Conservation (phyloP, 495 filamentous ascomycete species). For the Penicillium cinerascens region DNA sequence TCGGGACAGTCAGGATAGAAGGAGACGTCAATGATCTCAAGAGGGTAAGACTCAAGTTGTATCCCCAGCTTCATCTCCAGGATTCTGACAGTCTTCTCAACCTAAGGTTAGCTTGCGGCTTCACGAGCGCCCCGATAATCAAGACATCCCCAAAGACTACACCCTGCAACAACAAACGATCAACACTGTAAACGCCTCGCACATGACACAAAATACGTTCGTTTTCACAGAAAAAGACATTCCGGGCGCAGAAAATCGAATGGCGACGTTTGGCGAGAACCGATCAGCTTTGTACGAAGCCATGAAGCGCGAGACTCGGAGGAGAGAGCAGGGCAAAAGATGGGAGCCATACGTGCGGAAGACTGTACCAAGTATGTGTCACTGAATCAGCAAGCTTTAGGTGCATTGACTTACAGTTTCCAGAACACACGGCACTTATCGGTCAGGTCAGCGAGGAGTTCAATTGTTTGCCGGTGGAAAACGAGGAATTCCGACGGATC, state of each 20-base stretch:
- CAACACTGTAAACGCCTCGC: conserved; percentile 42
- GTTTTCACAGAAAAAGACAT: conserved; percentile 43
- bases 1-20: conserved; percentile 73
- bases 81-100: neutral
- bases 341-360: conserved; percentile 69
- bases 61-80: neutral
- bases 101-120: conserved; percentile 50
- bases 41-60: conserved; percentile 34
- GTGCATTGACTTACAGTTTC: conserved; percentile 17
- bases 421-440: conserved; percentile 77
- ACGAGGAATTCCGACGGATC: conserved; percentile 64
- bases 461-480: conserved; percentile 70
- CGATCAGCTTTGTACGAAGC: conserved; percentile 46
- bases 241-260: conserved; percentile 36
- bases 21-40: conserved; percentile 49
- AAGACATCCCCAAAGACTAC: conserved; percentile 78
- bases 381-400: neutral
- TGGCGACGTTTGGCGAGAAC: conserved; percentile 42
- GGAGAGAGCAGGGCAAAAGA: conserved; percentile 53
- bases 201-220: conserved; percentile 67
- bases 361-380: conserved; percentile 71
- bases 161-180: conserved; percentile 60
- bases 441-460: conserved; percentile 74
- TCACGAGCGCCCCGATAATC: conserved; percentile 54
- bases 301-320: conserved; percentile 46